A percentile compares a stretch with the other conserved stretches of the same genome.
Conservation (phyloP, 208 protist species). For the Acanthamoeba lenticulata region DNA sequence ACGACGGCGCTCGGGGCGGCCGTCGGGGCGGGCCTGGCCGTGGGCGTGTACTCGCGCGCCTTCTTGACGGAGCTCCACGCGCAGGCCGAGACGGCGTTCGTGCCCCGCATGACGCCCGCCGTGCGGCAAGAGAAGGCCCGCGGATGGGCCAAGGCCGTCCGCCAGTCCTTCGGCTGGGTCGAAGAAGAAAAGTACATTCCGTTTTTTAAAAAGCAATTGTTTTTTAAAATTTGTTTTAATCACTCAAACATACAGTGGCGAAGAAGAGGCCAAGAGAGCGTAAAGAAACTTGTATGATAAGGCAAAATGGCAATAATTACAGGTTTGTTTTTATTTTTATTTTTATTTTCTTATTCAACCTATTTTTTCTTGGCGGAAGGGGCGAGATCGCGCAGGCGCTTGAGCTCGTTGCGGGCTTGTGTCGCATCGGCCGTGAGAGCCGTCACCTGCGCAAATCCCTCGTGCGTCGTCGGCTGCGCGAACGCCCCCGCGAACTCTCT, state of each 20-base stretch:
- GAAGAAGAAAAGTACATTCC: too few species aligned
- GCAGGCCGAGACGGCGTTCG: not conserved
- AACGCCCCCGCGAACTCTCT: slow-evolving; percentile 5
- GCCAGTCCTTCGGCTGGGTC: not conserved
- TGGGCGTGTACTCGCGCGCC: slow-evolving; percentile 75
- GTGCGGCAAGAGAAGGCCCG: not conserved
- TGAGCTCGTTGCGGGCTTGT: slow-evolving; percentile 5
- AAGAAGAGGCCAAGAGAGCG: too few species aligned
- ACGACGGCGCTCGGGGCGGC: slow-evolving; percentile 86
- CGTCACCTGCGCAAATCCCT: slow-evolving; percentile 9
- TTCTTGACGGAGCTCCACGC: not conserved
- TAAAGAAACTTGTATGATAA: too few species aligned
- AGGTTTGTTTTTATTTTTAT: too few species aligned
- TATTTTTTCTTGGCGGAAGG: slow-evolving; percentile 9
- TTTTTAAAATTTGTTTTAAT: too few species aligned
- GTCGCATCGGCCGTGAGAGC: not conserved
- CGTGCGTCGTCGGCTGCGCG: not conserved
- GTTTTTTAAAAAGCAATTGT: too few species aligned
- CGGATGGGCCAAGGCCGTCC: slow-evolving; percentile 34
- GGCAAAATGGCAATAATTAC: too few species aligned
- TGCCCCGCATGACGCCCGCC: not conserved
- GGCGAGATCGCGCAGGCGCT: not conserved
- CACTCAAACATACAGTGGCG: too few species aligned
- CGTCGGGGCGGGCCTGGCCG: slow-evolving; percentile 81
- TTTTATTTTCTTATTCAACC: too few species aligned